phyloP scores from a whole-genome alignment of 1,139 yeast genomes.

The Scheffersomyces illinoinensis region DNA sequence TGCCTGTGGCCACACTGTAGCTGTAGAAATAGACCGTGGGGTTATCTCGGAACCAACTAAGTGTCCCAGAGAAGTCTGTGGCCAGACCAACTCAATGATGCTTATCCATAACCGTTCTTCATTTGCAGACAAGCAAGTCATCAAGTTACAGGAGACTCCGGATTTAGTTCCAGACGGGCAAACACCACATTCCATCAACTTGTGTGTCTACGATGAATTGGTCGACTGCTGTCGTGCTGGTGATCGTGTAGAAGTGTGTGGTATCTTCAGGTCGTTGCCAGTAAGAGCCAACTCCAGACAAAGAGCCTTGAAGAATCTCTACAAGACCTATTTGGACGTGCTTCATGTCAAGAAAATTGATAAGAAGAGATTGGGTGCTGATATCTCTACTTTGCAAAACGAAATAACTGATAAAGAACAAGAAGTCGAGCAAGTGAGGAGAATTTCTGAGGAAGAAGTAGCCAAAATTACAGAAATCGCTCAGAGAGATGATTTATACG shows the following conservation, averaged over 20 bases:
- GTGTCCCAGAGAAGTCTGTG: constrained; percentile 88
- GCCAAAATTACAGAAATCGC: constrained; percentile 62
- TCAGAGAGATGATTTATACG: constrained; percentile 76
- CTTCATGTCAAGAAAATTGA: constrained; percentile 90
- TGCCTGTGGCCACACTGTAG: constrained; percentile 91
- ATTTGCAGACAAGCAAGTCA: constrained; percentile 93
- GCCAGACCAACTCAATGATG: constrained; percentile 86
- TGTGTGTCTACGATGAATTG: constrained; percentile 93
- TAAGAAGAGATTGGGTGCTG: constrained; percentile 77
- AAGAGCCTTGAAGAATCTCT: constrained; percentile 78
- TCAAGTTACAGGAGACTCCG: constrained; percentile 94
- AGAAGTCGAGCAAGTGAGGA: constrained; percentile 76
- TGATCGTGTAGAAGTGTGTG: constrained; percentile 93
- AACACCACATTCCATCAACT: constrained; percentile 93
- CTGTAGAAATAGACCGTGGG: constrained; percentile 93
- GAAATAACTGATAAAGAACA: constrained; percentile 49
- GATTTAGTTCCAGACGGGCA: constrained; percentile 99
- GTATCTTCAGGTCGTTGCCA: constrained; percentile 90
- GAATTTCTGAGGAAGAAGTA: constrained; percentile 68
- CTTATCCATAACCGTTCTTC: constrained; percentile 88
- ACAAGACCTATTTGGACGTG: constrained; percentile 91
- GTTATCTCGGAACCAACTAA: constrained; percentile 88
- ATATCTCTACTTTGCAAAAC: constrained; percentile 61
- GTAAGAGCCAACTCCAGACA: constrained; percentile 85
- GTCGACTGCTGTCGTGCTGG: constrained; percentile 97